phyloP scores from a whole-genome alignment of 1,139 yeast species.

The Yamadazyma diddensiae region DNA sequence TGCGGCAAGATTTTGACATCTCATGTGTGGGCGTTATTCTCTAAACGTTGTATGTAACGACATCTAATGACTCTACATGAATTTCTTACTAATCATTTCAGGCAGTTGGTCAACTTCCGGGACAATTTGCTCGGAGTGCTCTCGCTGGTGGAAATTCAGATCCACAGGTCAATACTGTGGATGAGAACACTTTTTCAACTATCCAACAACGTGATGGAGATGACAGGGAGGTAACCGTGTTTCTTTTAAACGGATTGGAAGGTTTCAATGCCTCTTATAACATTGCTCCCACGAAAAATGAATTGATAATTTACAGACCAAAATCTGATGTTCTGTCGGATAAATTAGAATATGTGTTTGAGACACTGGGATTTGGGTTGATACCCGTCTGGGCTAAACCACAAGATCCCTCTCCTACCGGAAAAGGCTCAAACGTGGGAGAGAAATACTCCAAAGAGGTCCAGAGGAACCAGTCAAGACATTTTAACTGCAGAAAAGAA shows the following conservation, averaged over 20 bases:
- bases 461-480: conserved; percentile 26
- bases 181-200: conserved; percentile 2
- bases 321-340: background rate
- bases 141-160: conserved; percentile 17
- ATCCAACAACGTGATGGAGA: conserved; percentile 8
- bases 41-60: conserved; percentile 35
- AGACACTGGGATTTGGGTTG: conserved; percentile 42
- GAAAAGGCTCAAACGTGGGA: conserved; percentile 17
- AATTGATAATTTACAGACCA: conserved; percentile 29
- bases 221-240: conserved; percentile 7
- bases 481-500: conserved; percentile 67
- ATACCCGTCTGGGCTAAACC: conserved; percentile 46
- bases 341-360: conserved; percentile 23
- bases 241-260: conserved; percentile 16
- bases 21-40: conserved; percentile 51
- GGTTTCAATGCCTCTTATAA: conserved; percentile 28
- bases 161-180: conserved; percentile 35
- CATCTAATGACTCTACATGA: background rate
- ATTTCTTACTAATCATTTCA: conserved; percentile 4
- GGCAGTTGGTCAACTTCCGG: conserved; percentile 31
- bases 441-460: conserved; percentile 27
- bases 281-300: conserved; percentile 40
- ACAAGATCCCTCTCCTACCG: conserved; percentile 21
- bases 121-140: conserved; percentile 26
- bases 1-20: too few species aligned